Conservation (phyloP, 306 rosid genomes). For the Cicer arietinum region DNA sequence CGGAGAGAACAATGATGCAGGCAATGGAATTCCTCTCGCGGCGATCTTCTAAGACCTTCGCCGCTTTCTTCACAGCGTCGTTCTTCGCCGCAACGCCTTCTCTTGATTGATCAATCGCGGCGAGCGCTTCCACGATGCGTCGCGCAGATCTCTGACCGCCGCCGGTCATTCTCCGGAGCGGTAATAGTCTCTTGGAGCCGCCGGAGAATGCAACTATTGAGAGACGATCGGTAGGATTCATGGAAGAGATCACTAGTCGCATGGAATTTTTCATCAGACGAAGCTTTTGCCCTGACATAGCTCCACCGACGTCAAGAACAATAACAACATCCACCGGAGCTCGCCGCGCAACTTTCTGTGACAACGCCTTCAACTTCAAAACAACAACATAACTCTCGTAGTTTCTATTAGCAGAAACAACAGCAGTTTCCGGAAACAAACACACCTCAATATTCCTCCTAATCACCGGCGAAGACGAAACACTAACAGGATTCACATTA, state of each 20-base stretch:
- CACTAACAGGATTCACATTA: conserved; percentile 45
- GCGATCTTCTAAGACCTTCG: conserved; percentile 88
- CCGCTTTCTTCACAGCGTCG: conserved; percentile 90
- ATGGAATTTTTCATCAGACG: conserved; percentile 73
- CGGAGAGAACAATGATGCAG: conserved; percentile 64
- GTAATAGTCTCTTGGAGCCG: conserved; percentile 76
- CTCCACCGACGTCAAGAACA: conserved; percentile 72
- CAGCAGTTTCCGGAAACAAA: conserved; percentile 76
- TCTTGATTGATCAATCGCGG: conserved; percentile 55
- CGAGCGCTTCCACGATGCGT: conserved; percentile 55
- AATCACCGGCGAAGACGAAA: conserved; percentile 37
- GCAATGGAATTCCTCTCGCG: conserved; percentile 78
- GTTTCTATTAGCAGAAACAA: conserved; percentile 67
- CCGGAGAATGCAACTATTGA: conserved; percentile 87
- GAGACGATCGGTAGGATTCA: conserved; percentile 73
- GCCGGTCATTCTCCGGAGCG: conserved; percentile 69
- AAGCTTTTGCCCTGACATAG: conserved; percentile 56
- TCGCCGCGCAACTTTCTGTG: conserved; percentile 41
- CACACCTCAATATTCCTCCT: conserved; percentile 54
- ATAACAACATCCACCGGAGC: conserved; percentile 80
- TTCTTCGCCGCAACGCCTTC: conserved; percentile 55
- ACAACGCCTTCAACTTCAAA: conserved; percentile 56
- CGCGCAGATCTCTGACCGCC: conserved; percentile 75
- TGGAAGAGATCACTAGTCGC: conserved; percentile 68
- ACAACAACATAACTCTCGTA: conserved; percentile 75